Percentiles rank a stretch among this genome's conserved stretches.
Evolutionary conservation across 805 yeast species (phyloP).

Genomic region (Priceomyces melissophilus): DNA sequence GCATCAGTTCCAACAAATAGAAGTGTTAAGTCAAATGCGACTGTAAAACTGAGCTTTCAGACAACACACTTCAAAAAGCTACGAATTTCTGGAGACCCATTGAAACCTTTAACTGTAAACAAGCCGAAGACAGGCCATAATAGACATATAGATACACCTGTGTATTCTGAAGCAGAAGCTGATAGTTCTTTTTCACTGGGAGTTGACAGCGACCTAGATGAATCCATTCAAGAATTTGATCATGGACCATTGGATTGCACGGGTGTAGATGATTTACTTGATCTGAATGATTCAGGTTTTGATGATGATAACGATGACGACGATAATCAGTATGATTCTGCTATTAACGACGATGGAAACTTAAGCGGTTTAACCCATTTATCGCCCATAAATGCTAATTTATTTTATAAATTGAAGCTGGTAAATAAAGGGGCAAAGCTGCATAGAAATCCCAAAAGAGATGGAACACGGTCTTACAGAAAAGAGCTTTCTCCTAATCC

Average conservation of each 20-base stretch:
- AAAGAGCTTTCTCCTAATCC: conserved; percentile 30
- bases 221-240: not conserved
- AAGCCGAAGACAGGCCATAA: conserved; percentile 4
- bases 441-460: conserved; percentile 3
- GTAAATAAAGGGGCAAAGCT: conserved; percentile 9
- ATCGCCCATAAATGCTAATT: not conserved
- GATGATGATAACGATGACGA: not conserved
- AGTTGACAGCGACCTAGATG: conserved; percentile 1
- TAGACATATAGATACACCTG: not conserved
- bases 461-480: conserved; percentile 1
- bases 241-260: not conserved
- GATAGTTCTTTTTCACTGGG: not conserved
- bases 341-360: not conserved
- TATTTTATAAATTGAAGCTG: conserved; percentile 7
- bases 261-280: not conserved
- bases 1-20: conserved; percentile 7
- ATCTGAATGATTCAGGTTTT: conserved; percentile 1
- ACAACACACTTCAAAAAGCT: conserved; percentile 40
- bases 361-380: conserved; percentile 1
- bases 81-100: conserved; percentile 37
- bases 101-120: conserved; percentile 17
- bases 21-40: conserved; percentile 33
- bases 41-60: conserved; percentile 32
- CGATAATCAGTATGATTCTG: not conserved
- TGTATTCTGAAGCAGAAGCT: not conserved